These are phyloP conservation scores for Neurospora sp. DNA, from an alignment of 495 filamentous ascomycete species.

Conservation along the genomic window DNA sequence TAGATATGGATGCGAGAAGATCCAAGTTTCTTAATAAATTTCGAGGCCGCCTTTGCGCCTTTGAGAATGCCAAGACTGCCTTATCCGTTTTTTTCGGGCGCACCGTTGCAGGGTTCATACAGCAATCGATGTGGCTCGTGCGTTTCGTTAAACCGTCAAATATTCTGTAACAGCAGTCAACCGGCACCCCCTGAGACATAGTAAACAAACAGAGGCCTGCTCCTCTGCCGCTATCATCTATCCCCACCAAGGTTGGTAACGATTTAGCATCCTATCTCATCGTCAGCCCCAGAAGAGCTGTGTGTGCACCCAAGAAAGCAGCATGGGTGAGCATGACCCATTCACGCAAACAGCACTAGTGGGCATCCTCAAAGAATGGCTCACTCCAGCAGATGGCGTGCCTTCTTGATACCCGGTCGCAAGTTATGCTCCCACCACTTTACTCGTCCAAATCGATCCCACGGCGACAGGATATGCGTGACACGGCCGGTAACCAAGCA, in stretches of 20 bases:
- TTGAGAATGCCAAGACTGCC: neutral
- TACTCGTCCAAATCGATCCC: constrained; percentile 38
- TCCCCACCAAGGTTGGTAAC: neutral
- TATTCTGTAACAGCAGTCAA: neutral
- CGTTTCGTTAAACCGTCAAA: neutral
- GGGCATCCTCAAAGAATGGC: neutral
- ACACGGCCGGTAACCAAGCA: constrained; percentile 55
- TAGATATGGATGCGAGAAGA: neutral
- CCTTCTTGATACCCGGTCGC: constrained; percentile 5
- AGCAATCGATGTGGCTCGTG: neutral
- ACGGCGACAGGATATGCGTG: constrained; percentile 53
- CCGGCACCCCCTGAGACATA: neutral
- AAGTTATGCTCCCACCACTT: constrained; percentile 38
- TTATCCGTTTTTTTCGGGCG: neutral
- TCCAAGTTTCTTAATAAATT: neutral
- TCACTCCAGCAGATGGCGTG: neutral
- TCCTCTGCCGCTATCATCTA: neutral
- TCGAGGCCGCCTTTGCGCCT: neutral
- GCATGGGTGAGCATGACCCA: neutral
- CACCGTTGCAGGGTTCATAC: neutral
- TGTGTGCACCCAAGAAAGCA: neutral
- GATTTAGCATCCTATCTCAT: neutral
- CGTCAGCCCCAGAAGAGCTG: neutral
- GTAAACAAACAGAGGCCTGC: neutral
- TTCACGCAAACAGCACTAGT: neutral